Evolutionary conservation across 2,329 filamentous ascomycete species (phyloP).

Genomic region (Fusarium falciforme): DNA sequence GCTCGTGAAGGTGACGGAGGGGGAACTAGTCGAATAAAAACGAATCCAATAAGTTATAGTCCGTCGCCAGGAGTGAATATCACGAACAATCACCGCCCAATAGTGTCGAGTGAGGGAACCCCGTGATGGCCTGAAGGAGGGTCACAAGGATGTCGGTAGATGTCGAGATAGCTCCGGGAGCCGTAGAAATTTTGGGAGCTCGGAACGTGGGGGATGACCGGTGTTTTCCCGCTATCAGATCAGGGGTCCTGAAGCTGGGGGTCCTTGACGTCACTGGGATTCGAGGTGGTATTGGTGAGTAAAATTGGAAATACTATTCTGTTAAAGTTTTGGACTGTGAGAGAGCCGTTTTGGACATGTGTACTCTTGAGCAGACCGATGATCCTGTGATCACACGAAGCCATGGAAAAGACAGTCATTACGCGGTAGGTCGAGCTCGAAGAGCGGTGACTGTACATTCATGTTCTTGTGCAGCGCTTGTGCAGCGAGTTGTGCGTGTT

Average conservation of each 20-base stretch:
- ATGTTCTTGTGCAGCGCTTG: not conserved
- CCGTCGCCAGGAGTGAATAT: not conserved
- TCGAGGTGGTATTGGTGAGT: not conserved
- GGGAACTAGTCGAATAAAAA: not conserved
- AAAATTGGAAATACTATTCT: not conserved
- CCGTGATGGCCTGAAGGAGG: slow-evolving; percentile 25
- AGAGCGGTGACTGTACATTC: not conserved
- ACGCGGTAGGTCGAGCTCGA: not conserved
- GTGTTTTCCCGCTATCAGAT: slow-evolving; percentile 31
- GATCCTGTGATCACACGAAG: not conserved
- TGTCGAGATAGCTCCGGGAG: slow-evolving; percentile 16
- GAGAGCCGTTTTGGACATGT: not conserved
- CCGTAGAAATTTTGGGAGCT: slow-evolving; percentile 31
- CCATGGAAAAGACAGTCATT: not conserved
- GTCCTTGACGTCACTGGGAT: slow-evolving; percentile 28
- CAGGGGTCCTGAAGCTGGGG: slow-evolving; percentile 18
- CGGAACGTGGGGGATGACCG: slow-evolving; percentile 38
- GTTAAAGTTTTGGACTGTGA: not conserved
- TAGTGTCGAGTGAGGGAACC: slow-evolving; percentile 26
- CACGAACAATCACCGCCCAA: slow-evolving; percentile 26
- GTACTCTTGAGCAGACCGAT: not conserved
- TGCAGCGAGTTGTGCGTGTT: not conserved
- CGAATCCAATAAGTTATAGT: not conserved
- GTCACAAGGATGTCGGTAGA: slow-evolving; percentile 21
- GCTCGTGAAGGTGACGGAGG: not conserved